Percentiles rank a stretch among this genome's conserved stretches.
phyloP scores from a whole-genome alignment of 768 basidiomycete species.

The Solioccasus polychromus region DNA sequence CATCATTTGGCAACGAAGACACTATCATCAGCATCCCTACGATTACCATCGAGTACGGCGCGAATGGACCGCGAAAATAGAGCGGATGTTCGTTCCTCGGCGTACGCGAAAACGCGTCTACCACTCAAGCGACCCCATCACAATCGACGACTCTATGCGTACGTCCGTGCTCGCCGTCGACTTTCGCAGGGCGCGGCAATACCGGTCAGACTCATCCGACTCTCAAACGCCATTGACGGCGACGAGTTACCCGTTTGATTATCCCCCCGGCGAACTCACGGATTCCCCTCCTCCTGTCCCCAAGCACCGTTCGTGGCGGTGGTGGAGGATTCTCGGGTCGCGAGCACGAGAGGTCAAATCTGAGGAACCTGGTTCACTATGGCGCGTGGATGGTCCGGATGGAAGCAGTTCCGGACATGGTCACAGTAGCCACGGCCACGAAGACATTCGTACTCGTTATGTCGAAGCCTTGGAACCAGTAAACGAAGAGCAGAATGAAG shows the following conservation, averaged over 20 bases:
- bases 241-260: conserved; percentile 1
- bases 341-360: conserved; percentile 26
- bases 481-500: conserved; percentile 11
- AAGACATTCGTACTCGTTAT: neutral
- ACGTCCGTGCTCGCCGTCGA: neutral
- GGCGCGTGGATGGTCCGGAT: conserved; percentile 28
- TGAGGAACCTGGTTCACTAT: conserved; percentile 15
- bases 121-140: conserved; percentile 14
- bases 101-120: conserved; percentile 13
- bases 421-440: conserved; percentile 10
- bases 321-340: conserved; percentile 25
- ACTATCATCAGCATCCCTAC: conserved; percentile 2
- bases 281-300: conserved; percentile 5
- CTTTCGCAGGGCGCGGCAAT: conserved; percentile 6
- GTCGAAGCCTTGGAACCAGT: conserved; percentile 3
- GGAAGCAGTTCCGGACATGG: conserved; percentile 21
- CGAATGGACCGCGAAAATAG: conserved; percentile 14
- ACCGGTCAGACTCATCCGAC: conserved; percentile 26
- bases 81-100: conserved; percentile 14
- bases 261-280: conserved; percentile 5
- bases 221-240: conserved; percentile 27
- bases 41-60: conserved; percentile 13
- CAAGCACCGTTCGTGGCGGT: conserved; percentile 11
- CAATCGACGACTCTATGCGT: conserved; percentile 24
- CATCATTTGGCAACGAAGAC: conserved; percentile 25